phyloP scores from a whole-genome alignment of 805 yeast species.

The Candida multigemmis region DNA sequence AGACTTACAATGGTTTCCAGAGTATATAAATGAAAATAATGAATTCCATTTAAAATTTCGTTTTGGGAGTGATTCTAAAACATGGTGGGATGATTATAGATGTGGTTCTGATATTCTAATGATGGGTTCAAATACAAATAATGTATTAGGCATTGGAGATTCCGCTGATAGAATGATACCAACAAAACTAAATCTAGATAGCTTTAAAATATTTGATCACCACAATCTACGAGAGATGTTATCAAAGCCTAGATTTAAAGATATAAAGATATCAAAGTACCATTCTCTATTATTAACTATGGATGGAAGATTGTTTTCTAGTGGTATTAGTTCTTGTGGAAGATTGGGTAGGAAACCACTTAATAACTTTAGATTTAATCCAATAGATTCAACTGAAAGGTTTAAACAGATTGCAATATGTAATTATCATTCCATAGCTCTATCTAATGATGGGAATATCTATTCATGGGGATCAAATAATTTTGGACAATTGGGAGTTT shows the following conservation, averaged over 20 bases:
- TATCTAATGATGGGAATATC: conserved; percentile 44
- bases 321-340: conserved; percentile 67
- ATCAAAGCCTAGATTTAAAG: conserved; percentile 34
- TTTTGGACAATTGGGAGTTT: conserved; percentile 54
- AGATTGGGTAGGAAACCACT: conserved; percentile 48
- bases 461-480: conserved; percentile 76
- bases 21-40: conserved; percentile 26
- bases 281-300: conserved; percentile 56
- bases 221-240: no score
- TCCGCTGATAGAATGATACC: conserved; percentile 36
- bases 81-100: conserved; percentile 35
- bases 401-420: conserved; percentile 38
- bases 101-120: conserved; percentile 55
- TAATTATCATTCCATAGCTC: conserved; percentile 58
- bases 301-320: conserved; percentile 44
- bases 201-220: conserved; percentile 8
- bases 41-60: conserved; percentile 17
- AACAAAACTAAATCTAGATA: conserved; percentile 25
- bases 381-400: conserved; percentile 28
- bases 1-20: conserved; percentile 34
- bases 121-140: conserved; percentile 55
- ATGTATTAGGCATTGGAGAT: conserved; percentile 60
- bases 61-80: conserved; percentile 10
- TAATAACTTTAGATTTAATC: conserved; percentile 31
- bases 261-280: conserved; percentile 49